Evolutionary conservation across 2,329 filamentous ascomycete species (phyloP), one percentile per base, ranked within the genome.

Genomic region (Sclerotinia minor): DNA sequence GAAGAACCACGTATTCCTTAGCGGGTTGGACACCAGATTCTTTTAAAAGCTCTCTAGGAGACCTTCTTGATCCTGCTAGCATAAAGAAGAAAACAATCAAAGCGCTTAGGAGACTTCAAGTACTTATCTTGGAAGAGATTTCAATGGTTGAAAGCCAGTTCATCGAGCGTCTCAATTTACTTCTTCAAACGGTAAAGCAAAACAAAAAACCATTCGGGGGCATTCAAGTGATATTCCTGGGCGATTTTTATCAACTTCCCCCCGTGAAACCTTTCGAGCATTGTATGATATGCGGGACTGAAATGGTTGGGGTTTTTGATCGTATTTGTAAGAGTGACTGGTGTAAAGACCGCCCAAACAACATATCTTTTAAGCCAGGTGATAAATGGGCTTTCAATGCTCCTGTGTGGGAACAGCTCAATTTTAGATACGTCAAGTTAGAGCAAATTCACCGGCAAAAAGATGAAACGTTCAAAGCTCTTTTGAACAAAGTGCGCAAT

Each of bases 81-180:
- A 50, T 55, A 15, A 71, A 66, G 49, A 45, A 49, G 3, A 49
- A 58, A 2, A 66, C 68, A 0, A 13, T 26, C 2, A 59, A 70
- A 44, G 68, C 68, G 4, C 68, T 72, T 19, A 17, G 24, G 11
- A 55, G 32, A 5, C 49, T 72, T 13, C 35, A 68, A 17, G 73
- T 75, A 3, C 58, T 76, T 0, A 71, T 76, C 3, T 68, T 76
- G 8, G 74, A 76, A 57, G 75, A 76, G 41, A 71, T 76, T 2
- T 76, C 74, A 3, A 76, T 76, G 74, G 72, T 75, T 6, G 74
- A 76, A 21, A 74, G 72, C 41, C 71, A 73, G 49, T 72, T 75
- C 32, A 54, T 76, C 13, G 73, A 75, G 61, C 65, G 73, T 1
- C 64, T 75, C 49, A 72, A 73, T 54, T 21, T 72, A 3, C 59